Evolutionary conservation across 1,284 basidiomycete genomes (phyloP), one percentile per base, ranked within the genome.

Genomic region (Paramarasmius palmivorus): DNA sequence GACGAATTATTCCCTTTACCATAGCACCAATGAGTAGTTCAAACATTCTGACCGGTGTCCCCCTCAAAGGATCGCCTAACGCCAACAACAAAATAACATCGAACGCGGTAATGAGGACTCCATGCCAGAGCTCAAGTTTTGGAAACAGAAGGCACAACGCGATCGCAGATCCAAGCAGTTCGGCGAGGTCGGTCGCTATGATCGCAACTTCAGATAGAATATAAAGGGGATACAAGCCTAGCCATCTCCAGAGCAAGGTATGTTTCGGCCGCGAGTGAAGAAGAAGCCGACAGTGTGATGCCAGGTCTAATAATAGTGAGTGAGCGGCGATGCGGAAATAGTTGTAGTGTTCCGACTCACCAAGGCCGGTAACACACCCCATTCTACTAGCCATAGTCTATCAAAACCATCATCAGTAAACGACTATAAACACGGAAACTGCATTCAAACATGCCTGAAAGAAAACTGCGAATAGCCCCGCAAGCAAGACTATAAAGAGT

Each of bases 11-110:
- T n/a, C n/a, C n/a, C n/a, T n/a, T 47, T 59, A 89, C 85, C 63
- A 96, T 76, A 41, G 85, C 78, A 52, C 88, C 83, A 54, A 92
- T 86, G 65, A 95, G 86, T 59, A 85, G 82, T 68, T 98, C 95
- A 63, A 98, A 93, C 55, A 84, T 64, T 60, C 83, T 75, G 39
- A 84, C 83, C 20, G 86, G 85, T 37, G 73, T 73, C 34, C 77
- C 76, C 29, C 79, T 73, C 25, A 86, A 66, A 15, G 84, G 83
- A 63, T 88, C 84, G 4, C 80, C 75, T 55, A 90, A 69, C 2
- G 78, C 78, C 47, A 90, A 78, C 38, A 94, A 77, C 53, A 97
- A 63, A 52, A 98, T 74, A 14, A 96, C 93, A 66, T 98, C 94
- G 32, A 80, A 77, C 0, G 87, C 87, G 2, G 94, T 97, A 57